Base-by-base conservation (phyloP, 345 rosid species). In the Citrus medica region DNA sequence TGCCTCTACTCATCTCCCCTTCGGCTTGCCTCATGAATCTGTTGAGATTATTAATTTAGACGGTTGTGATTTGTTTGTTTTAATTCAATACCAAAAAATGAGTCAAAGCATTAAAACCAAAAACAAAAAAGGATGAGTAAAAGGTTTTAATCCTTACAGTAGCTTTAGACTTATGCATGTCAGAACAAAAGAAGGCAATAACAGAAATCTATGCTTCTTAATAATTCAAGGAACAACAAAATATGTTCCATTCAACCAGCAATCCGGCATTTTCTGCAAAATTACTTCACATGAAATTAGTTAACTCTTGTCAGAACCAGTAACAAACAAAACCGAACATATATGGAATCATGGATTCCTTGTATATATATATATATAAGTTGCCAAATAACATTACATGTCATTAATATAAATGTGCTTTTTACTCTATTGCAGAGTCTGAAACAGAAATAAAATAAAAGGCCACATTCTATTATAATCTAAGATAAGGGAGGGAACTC, bases 401-500 rank as follows among this genome's bases (percentile, higher is more conserved):
- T 38, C 59, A 79, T 46, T 33, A 22, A n/a, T 66, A 58, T 66
- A 51, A 53, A 64, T 74, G 72, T 63, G 35, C 12, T 7, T 51
- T 60, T 61, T 56, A 19, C 63, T 28, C 48, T 3, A 21, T 40
- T 17, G 48, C 4, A 35, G 55, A 58, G 27, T 53, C 32, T 16
- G 14, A 14, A 68, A 69, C 17, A 14, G 12, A 68, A 46, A 66
- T 51, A 72, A 60, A 74, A 21, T n/a, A 32, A 62, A 25, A 25
- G 27, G 35, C 63, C 64, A 68, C 72, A 73, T 38, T 51, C 21
- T 70, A 84, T 6, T 62, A 69, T 75, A 53, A 72, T 83, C 69
- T 70, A 77, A 69, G 66, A 32, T 66, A 25, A 21, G 67, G 77
- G 63, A 75, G 83, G 70, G 71, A 77, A 78, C 78, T 78, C 60